Evolutionary conservation across 2,329 filamentous ascomycete genomes (phyloP), one percentile per base, ranked within the genome.

Genomic region (Xylaria sp.): DNA sequence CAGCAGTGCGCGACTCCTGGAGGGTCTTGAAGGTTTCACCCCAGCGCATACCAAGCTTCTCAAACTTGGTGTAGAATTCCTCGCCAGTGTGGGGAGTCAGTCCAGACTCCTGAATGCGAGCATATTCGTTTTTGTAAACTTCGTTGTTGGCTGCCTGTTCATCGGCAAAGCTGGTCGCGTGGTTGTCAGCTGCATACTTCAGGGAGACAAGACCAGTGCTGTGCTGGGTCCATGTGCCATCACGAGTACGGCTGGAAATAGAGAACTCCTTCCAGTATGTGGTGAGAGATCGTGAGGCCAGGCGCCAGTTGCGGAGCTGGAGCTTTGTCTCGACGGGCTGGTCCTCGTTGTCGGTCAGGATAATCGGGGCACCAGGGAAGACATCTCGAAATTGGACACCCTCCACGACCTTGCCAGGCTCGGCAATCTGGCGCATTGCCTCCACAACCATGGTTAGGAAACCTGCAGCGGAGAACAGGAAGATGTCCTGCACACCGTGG

Each of bases 401-500:
- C 33, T 66, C 60, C 11, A 76, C 65, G 3, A 63, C 59, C 33
- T 70, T 72, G 21, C 60, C 65, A 1, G 67, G 63, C 63, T 65
- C 70, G 21, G 70, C 67, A 45, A 68, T 71, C 59, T 75, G 69
- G n/a, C 69, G 68, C 40, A 74, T 69, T 0, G 75, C 77, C 51
- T 78, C 75, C 2, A 76, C 71, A 4, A 75, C 74, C 75, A 78
- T 76, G 15, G 71, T 68, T 1, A 78, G 46, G 53, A 74, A 76
- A 1, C 74, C 73, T 1, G 79, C 77, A n/a, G 77, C 80, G 35
- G 83, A 80, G 55, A 81, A 83, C 58, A 84, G 77, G 59, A 81
- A 79, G 45, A 81, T 79, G 64, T 75, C 78, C 45, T 82, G 75
- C 60, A 84, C 80, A 45, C 75, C 69, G 69, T 85, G 83, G 65